Percentiles rank a stretch among this genome's conserved stretches.
Evolutionary conservation across 345 rosid genomes (phyloP).

Genomic region (Aquilaria yunnanensis): DNA sequence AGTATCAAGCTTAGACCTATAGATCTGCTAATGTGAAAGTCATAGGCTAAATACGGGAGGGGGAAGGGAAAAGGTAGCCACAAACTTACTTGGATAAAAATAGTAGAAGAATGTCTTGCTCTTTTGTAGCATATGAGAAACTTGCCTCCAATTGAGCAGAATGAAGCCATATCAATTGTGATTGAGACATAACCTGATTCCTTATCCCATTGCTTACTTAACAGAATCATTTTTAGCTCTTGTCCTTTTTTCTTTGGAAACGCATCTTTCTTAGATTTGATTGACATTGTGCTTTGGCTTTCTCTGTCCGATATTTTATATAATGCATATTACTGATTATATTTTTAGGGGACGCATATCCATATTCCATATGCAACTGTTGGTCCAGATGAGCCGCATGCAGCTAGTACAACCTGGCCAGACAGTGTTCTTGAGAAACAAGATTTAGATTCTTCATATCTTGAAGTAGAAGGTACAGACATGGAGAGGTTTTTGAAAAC

Average conservation of each 20-base stretch:
- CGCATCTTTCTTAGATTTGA: background rate
- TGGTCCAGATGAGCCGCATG: conserved; percentile 99
- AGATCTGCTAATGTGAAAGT: no score
- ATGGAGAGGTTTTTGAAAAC: conserved; percentile 52
- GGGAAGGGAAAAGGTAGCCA: no score
- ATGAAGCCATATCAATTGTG: no score
- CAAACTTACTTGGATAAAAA: no score
- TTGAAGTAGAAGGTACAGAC: conserved; percentile 38
- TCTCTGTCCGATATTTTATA: conserved; percentile 2
- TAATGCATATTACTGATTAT: conserved; percentile 4
- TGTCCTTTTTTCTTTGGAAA: background rate
- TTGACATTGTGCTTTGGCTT: background rate
- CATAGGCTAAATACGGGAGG: no score
- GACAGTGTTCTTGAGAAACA: conserved; percentile 74
- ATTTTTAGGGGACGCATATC: conserved; percentile 39
- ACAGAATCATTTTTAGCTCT: background rate
- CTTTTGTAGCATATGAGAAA: no score
- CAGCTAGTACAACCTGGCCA: conserved; percentile 79
- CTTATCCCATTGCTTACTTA: background rate
- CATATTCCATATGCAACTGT: conserved; percentile 58
- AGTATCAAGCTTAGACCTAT: no score
- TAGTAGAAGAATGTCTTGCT: no score
- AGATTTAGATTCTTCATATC: conserved; percentile 46
- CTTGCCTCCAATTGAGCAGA: no score
- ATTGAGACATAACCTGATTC: no score